A percentile compares a stretch with the other conserved stretches of the same genome.
Evolutionary conservation across 306 rosid genomes (phyloP).

Genomic region (Pyrus communis): DNA sequence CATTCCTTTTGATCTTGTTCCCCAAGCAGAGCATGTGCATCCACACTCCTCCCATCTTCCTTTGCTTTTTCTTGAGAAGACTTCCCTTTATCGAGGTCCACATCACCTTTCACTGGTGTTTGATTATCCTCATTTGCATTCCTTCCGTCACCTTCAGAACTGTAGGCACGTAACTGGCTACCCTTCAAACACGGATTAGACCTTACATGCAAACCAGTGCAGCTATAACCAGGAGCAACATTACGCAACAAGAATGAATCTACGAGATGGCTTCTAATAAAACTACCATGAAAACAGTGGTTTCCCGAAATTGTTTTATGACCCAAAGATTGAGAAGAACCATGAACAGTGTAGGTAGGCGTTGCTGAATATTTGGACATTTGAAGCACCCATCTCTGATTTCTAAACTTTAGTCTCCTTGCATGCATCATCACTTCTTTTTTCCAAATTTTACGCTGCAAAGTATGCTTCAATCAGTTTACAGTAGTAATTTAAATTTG

Average conservation of each 20-base stretch:
- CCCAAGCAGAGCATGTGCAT: constrained; percentile 70
- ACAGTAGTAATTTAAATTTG: background rate
- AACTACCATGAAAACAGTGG: constrained; percentile 28
- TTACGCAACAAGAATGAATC: constrained; percentile 26
- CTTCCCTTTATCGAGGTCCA: constrained; percentile 38
- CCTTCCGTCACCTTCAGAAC: constrained; percentile 87
- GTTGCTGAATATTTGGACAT: constrained; percentile 49
- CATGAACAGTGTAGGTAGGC: constrained; percentile 25
- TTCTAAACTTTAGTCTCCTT: constrained; percentile 59
- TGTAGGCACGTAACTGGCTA: constrained; percentile 46
- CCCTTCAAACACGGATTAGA: constrained; percentile 24
- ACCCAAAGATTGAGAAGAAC: constrained; percentile 34
- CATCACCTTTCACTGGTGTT: constrained; percentile 48
- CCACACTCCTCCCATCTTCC: constrained; percentile 37
- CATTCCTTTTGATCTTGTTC: constrained; percentile 86
- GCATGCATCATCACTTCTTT: constrained; percentile 56
- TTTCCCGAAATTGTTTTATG: constrained; percentile 23
- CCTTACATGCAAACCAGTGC: constrained; percentile 23
- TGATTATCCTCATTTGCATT: constrained; percentile 72
- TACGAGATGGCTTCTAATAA: constrained; percentile 32
- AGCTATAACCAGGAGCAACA: constrained; percentile 27
- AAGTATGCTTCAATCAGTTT: constrained; percentile 22
- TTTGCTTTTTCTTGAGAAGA: constrained; percentile 30
- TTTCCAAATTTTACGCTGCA: constrained; percentile 15
- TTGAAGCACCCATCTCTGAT: constrained; percentile 59